Evolutionary conservation across 306 rosid species (phyloP), one percentile per base, ranked within the genome.

Genomic region (Parietaria judaica): DNA sequence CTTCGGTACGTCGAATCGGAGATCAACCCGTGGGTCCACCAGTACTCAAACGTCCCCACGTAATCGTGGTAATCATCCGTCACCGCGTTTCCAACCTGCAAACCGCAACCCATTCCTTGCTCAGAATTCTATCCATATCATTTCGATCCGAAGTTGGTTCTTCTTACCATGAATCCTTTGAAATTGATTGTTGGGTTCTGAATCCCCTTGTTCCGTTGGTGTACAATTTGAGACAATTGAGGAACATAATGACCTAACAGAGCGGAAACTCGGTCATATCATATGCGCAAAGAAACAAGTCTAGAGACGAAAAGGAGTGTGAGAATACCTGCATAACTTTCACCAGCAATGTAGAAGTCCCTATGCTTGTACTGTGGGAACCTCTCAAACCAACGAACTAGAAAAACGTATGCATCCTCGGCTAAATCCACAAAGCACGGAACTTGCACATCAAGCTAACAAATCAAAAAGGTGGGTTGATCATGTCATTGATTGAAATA

Each of bases 1-100:
- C 58, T 38, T 17, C 65, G 80, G 67, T 86, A 86, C 23, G 99
- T 77, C 37, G 95, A 88, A 88, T 94, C 99, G 3, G 99, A 94
- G 64, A 94, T 75, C 85, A 94, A 73, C 67, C 97, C 97, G 65
- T 94, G 97, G 46, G 85, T 83, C 95, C 99, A 94, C 99, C 99
- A 86, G 60, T 86, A 88, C 76, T 88, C 89, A 38, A 88, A 94
- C 54, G 97, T 86, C 64, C 97, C 99, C 74, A 94, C 35, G 54
- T 56, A 83, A 70, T 88, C 97, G 54, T 94, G 88, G 76, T 79
- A 84, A 76, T 94, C 97, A 79, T 94, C 97, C 5, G 85, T 94
- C 39, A 94, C 95, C 61, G 85, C 97, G 77, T 94, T 94, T 61
- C 99, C 99, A 57, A 88, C 95, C 99, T 94, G 67, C 63, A 66